Evolutionary conservation across 345 rosid genomes (phyloP), one percentile per base, ranked within the genome.

Genomic region (Conringia planisiliqua): DNA sequence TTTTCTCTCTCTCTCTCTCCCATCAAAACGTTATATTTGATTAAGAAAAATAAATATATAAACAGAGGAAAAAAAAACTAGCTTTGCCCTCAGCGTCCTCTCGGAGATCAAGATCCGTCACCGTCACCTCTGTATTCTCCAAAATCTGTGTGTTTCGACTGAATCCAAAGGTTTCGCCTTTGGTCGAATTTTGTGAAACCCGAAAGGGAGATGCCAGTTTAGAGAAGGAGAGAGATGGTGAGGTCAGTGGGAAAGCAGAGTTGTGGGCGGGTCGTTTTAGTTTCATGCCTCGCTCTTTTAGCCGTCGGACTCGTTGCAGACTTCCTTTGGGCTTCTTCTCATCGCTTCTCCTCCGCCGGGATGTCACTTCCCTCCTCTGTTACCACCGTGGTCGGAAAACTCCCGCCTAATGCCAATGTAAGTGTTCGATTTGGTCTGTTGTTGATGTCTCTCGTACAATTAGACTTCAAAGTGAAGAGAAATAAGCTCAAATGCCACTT

Each of bases 241-340:
- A 67, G 42, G 16, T 32, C 16, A 60, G 35, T 74, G 4, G 89
- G 80, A 69, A 94, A 86, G 81, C 88, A 68, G 64, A 79, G 61
- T 48, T 84, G 84, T 27, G 83, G 86, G 13, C 78, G 80, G 48
- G 63, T 84, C 38, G 78, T 85, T 68, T 81, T 85, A 61, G 36
- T 82, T 62, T 70, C 72, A 6, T 82, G 81, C 61, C 80, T 88
- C 26, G 72, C 66, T 11, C 66, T 89, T 50, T 35, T 94, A 40
- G 89, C 88, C 22, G 67, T 80, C 29, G 95, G 90, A 16, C 84
- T 92, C 55, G 33, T 91, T 42, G 89, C 88, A 4, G 89, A 90
- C 80, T 87, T 86, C 67, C 72, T 90, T n/a, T 90, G 99, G 97
- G 97, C 92, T 62, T 87, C 97, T 68, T 86, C 92, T 71, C 84